Percentiles rank a stretch among this genome's conserved stretches.
Evolutionary conservation across 2,329 filamentous ascomycete species (phyloP).

Genomic region (Trichoderma sp.): DNA sequence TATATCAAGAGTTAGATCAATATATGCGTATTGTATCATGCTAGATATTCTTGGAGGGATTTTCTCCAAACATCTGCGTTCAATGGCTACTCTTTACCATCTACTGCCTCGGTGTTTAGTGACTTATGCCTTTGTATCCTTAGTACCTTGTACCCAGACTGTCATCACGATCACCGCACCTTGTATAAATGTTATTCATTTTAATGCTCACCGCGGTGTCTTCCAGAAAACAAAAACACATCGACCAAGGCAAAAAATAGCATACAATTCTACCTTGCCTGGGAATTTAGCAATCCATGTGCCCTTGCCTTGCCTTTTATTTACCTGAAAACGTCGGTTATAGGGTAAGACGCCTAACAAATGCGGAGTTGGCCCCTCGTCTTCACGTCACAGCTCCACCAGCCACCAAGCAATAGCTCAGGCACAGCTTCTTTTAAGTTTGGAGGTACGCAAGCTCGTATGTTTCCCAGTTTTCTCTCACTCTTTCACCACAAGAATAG

Average conservation of each 20-base stretch:
- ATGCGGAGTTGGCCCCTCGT: constrained; percentile 12
- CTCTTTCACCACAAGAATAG: background rate
- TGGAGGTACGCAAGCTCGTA: background rate
- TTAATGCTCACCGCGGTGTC: no score
- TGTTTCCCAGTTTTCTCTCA: background rate
- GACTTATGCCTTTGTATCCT: no score
- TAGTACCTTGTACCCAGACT: no score
- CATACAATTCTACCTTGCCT: background rate
- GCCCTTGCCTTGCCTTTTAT: background rate
- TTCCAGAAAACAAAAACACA: no score
- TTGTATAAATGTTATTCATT: no score
- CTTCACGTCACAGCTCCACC: constrained; percentile 16
- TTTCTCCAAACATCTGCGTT: background rate
- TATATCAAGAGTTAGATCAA: background rate
- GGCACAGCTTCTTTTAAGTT: background rate
- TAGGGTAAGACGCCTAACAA: background rate
- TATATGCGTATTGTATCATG: background rate
- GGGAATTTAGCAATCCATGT: background rate
- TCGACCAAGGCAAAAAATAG: background rate
- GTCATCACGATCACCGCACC: no score
- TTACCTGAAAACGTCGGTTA: background rate
- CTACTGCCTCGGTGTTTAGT: no score
- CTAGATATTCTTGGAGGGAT: fast-evolving
- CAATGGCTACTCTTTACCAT: background rate
- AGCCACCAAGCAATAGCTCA: background rate